phyloP scores from a whole-genome alignment of 148 eudicot species.

The Silene conica region DNA sequence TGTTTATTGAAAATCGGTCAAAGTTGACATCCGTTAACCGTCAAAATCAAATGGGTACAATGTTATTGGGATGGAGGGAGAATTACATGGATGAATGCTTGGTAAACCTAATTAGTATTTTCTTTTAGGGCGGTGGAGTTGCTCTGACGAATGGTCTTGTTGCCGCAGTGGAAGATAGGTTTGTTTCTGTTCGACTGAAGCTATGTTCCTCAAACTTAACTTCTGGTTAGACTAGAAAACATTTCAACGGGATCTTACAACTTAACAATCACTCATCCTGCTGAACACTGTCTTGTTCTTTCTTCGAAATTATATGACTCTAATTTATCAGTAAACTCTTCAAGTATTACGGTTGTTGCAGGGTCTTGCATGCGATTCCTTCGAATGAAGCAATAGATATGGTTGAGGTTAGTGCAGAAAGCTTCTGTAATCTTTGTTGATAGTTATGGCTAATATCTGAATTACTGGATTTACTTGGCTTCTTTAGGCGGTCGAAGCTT shows the following conservation, averaged over 20 bases:
- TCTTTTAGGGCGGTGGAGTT: slow-evolving; percentile 77
- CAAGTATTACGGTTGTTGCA: slow-evolving; percentile 31
- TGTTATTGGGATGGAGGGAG: neutral
- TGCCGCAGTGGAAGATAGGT: slow-evolving; percentile 96
- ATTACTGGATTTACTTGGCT: neutral
- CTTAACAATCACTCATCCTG: neutral
- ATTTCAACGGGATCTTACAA: neutral
- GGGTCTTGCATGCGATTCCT: slow-evolving; percentile 94
- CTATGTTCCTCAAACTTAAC: neutral
- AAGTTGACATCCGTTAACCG: neutral
- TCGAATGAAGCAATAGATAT: slow-evolving; percentile 92
- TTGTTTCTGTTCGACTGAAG: slow-evolving; percentile 3
- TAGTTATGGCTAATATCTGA: neutral
- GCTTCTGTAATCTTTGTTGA: neutral
- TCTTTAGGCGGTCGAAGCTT: neutral
- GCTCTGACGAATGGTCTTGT: slow-evolving; percentile 78
- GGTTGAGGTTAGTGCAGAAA: slow-evolving; percentile 70
- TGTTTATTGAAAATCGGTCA: neutral
- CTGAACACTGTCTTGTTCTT: neutral
- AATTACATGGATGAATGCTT: neutral
- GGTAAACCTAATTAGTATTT: slow-evolving; percentile 25
- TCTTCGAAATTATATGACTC: neutral
- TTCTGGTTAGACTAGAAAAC: neutral
- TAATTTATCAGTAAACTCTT: neutral
- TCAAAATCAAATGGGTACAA: neutral